Evolutionary conservation across 139 green algal species (phyloP), one percentile per base, ranked within the genome.

Genomic region (Ettlia oleoabundans): DNA sequence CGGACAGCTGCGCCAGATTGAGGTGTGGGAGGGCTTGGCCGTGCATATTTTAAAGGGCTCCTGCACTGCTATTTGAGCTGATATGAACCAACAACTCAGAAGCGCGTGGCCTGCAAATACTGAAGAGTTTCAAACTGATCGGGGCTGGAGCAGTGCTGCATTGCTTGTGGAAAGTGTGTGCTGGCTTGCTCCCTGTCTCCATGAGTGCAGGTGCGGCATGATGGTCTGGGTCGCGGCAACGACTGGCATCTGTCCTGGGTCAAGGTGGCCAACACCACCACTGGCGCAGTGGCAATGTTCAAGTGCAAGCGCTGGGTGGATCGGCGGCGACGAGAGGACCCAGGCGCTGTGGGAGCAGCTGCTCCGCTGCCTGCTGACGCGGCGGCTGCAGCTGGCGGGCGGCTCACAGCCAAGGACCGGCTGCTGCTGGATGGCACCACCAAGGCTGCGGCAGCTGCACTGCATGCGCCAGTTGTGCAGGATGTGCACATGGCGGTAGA

Each of bases 1-100:
- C 28, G 89, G 91, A 28, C 74, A 51, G 41, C 80, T 95, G 47
- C 58, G 67, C 10, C 43, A 78, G 26, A 63, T 88, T 4, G 78
- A 83, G 78, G 78, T 83, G 42, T 58, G 47, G 47, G 47, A 58
- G 47, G 15, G 47, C 13, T 15, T 58, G 10, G 47, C 47, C n/a
- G n/a, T n/a, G n/a, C n/a, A n/a, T n/a, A n/a, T n/a, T n/a, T n/a
- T n/a, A n/a, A n/a, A n/a, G n/a, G n/a, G n/a, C n/a, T n/a, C n/a
- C n/a, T n/a, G n/a, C n/a, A n/a, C n/a, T n/a, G n/a, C n/a, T n/a
- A n/a, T n/a, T n/a, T n/a, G n/a, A n/a, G n/a, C n/a, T n/a, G n/a
- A n/a, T n/a, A n/a, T n/a, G n/a, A n/a, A n/a, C n/a, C n/a, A n/a
- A n/a, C n/a, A n/a, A n/a, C n/a, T n/a, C n/a, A n/a, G n/a, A n/a